Conservation (phyloP, 1,284 basidiomycete species). For the Heimioporus punctisporus region DNA sequence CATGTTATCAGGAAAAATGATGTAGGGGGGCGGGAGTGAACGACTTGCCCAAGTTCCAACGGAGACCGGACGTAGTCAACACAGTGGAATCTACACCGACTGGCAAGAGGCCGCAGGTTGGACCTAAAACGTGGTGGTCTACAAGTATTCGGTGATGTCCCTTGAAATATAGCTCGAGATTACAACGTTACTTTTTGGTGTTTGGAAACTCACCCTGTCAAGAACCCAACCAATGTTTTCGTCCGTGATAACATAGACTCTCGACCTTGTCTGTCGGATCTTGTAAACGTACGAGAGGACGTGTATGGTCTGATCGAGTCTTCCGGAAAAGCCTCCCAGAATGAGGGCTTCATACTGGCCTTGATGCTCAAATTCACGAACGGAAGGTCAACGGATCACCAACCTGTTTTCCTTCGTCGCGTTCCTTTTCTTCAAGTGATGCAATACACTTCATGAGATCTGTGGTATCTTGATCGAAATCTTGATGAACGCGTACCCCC, state of each 20-base stretch:
- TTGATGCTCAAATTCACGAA: not conserved
- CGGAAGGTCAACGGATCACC: not conserved
- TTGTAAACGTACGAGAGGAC: conserved; percentile 88
- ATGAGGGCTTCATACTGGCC: conserved; percentile 70
- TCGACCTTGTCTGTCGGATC: conserved; percentile 62
- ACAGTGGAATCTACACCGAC: conserved; percentile 79
- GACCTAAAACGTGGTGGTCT: conserved; percentile 75
- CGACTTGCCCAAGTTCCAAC: conserved; percentile 86
- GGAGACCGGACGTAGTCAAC: conserved; percentile 82
- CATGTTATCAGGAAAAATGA: conserved; percentile 5
- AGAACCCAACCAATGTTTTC: conserved; percentile 93
- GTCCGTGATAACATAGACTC: conserved; percentile 81
- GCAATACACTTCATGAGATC: conserved; percentile 94
- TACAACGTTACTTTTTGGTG: no score
- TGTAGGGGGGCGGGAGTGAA: not conserved
- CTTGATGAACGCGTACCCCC: conserved; percentile 71
- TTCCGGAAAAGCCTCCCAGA: conserved; percentile 88
- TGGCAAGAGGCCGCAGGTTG: conserved; percentile 93
- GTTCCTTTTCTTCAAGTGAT: conserved; percentile 60
- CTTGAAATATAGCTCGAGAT: conserved; percentile 41
- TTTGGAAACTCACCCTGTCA: conserved; percentile 55
- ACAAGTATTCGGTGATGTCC: conserved; percentile 82
- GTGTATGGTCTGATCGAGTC: conserved; percentile 95
- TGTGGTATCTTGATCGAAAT: conserved; percentile 83
- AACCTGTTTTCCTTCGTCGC: conserved; percentile 40